These are phyloP conservation scores for Penicillium samsonianum DNA, from an alignment of 495 filamentous ascomycete species.

Conservation along the genomic window DNA sequence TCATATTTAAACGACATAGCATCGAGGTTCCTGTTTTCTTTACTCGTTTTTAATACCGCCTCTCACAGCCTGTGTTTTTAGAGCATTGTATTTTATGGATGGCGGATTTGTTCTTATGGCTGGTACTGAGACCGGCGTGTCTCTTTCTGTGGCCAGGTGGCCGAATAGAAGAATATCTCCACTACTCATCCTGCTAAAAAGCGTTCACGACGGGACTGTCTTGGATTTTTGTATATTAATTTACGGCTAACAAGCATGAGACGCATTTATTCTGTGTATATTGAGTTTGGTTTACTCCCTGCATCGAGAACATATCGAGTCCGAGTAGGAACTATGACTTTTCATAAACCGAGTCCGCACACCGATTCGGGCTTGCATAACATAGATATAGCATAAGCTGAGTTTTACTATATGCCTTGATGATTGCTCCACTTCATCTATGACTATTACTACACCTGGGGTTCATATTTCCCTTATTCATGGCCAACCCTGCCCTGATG, in stretches of 20 bases:
- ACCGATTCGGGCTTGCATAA: too few species aligned
- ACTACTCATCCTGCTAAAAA: neutral
- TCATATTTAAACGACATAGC: slow-evolving; percentile 44
- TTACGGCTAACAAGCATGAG: neutral
- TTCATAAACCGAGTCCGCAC: too few species aligned
- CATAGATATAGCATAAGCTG: too few species aligned
- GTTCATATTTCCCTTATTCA: too few species aligned
- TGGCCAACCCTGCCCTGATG: too few species aligned
- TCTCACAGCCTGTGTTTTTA: neutral
- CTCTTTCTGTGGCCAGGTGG: neutral
- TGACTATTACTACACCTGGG: too few species aligned
- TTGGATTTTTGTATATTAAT: neutral
- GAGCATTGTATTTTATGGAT: slow-evolving; percentile 10
- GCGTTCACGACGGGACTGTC: neutral
- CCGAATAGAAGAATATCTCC: neutral
- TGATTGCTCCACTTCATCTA: too few species aligned
- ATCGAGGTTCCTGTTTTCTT: slow-evolving; percentile 42
- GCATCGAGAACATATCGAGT: too few species aligned
- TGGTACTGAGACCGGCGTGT: slow-evolving; percentile 5
- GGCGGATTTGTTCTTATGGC: neutral
- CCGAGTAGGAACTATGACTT: too few species aligned
- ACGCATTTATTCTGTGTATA: neutral
- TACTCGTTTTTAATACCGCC: slow-evolving; percentile 21
- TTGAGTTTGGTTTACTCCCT: too few species aligned
- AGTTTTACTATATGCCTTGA: too few species aligned